Evolutionary conservation across 208 protist species (phyloP).

Genomic region (Leishmania lainsoni): DNA sequence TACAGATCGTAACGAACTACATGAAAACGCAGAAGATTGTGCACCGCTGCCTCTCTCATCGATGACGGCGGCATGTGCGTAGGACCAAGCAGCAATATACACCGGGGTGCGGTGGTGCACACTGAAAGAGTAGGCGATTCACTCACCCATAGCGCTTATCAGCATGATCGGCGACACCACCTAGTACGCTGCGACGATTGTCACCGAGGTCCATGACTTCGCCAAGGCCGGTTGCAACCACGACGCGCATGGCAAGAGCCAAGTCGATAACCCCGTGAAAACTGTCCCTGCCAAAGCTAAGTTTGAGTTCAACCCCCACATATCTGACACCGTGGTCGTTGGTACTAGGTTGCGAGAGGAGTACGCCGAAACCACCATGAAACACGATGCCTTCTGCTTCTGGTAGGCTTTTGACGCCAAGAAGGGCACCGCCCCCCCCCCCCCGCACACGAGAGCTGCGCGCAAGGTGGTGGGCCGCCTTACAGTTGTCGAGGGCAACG

Average conservation of each 20-base stretch:
- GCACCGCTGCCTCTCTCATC: conserved; percentile 47
- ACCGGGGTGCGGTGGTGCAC: conserved; percentile 9
- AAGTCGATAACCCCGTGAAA: conserved; percentile 48
- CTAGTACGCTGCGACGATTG: conserved; percentile 15
- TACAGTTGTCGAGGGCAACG: conserved; percentile 26
- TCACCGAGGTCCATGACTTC: conserved; percentile 40
- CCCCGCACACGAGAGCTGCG: conserved; percentile 39
- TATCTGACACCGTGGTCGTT: conserved; percentile 29
- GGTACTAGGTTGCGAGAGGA: conserved; percentile 40
- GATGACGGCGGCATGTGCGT: conserved; percentile 23
- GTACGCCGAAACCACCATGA: conserved; percentile 27
- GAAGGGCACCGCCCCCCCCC: conserved; percentile 40
- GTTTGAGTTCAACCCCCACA: conserved; percentile 44
- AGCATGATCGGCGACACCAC: conserved; percentile 46
- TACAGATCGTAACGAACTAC: conserved; percentile 30
- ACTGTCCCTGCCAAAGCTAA: conserved; percentile 55
- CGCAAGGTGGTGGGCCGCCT: conserved; percentile 18
- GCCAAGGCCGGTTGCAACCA: conserved; percentile 36
- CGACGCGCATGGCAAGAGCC: conserved; percentile 17
- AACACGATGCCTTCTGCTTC: conserved; percentile 18
- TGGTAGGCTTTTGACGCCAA: conserved; percentile 30
- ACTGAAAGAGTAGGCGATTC: conserved; percentile 42
- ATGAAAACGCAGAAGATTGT: conserved; percentile 36
- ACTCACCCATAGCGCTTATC: conserved; percentile 51
- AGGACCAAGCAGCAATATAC: conserved; percentile 7